Evolutionary conservation across 2,329 filamentous ascomycete genomes (phyloP).

Genomic region (Trichophyton verrucosum): DNA sequence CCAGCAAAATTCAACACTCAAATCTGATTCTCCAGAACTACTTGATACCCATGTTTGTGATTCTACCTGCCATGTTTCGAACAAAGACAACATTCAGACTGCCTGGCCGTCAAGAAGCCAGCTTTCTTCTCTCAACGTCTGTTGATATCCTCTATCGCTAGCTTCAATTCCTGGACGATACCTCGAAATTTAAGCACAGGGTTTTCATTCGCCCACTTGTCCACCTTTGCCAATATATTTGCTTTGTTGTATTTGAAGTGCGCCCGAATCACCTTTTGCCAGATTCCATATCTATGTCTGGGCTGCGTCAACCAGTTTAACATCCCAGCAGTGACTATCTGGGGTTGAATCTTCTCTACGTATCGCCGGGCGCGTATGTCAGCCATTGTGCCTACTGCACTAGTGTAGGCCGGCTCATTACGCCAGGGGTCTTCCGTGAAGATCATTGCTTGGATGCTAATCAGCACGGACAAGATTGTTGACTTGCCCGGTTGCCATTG

Average conservation of each 20-base stretch:
- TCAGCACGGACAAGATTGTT: slow-evolving; percentile 40
- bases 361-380: slow-evolving; percentile 18
- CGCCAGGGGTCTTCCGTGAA: slow-evolving; percentile 42
- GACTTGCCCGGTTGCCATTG: slow-evolving; percentile 37
- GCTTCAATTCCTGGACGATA: not conserved
- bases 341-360: slow-evolving; percentile 16
- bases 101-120: not conserved
- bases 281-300: slow-evolving; percentile 13
- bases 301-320: slow-evolving; percentile 12
- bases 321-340: slow-evolving; percentile 12
- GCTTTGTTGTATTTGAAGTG: slow-evolving; percentile 13
- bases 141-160: not conserved
- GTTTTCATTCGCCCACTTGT: slow-evolving; percentile 39
- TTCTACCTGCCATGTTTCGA: too few relatives aligned
- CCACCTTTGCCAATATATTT: slow-evolving; percentile 17
- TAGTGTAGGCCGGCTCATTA: slow-evolving; percentile 41
- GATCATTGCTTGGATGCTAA: slow-evolving; percentile 49
- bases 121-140: not conserved
- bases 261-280: slow-evolving; percentile 12
- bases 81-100: too few relatives aligned
- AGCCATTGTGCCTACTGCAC: slow-evolving; percentile 6
- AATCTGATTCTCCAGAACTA: too few relatives aligned
- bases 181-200: not conserved
- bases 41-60: too few relatives aligned
- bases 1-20: too few relatives aligned